Conservation (phyloP, 2,329 filamentous ascomycete genomes). For the Fusarium penzigii region DNA sequence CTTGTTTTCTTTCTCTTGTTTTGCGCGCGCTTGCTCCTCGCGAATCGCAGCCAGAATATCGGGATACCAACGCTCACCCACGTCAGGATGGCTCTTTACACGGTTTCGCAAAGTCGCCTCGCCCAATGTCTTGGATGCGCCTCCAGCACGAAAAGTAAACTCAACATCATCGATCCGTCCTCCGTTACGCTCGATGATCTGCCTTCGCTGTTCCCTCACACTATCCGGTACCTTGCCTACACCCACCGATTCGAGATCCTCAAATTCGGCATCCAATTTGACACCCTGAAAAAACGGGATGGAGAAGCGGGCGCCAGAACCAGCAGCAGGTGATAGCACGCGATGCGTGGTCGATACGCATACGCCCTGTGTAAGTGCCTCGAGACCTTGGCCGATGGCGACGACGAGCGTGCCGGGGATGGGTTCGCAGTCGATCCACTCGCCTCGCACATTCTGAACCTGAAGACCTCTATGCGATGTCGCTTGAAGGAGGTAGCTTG, state of each 20-base stretch:
- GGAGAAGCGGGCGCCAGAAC: constrained; percentile 71
- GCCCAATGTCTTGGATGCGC: constrained; percentile 67
- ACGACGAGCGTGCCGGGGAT: constrained; percentile 78
- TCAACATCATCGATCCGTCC: constrained; percentile 74
- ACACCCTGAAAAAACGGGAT: constrained; percentile 91
- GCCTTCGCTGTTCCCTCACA: constrained; percentile 62
- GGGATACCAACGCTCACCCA: constrained; percentile 79
- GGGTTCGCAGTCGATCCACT: constrained; percentile 83
- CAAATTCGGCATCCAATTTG: constrained; percentile 75
- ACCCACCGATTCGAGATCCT: constrained; percentile 67
- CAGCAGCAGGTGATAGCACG: constrained; percentile 72
- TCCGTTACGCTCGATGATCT: constrained; percentile 57
- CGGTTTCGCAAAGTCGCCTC: constrained; percentile 84
- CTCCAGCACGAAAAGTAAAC: constrained; percentile 77
- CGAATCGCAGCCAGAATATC: constrained; percentile 60
- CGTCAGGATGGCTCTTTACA: constrained; percentile 84
- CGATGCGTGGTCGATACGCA: constrained; percentile 82
- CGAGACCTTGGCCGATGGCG: constrained; percentile 83
- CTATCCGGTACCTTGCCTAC: constrained; percentile 60
- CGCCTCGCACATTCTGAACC: constrained; percentile 75
- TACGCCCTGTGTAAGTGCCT: constrained; percentile 81
- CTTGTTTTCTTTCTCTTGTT: constrained; percentile 30
- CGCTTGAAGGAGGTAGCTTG: constrained; percentile 79
- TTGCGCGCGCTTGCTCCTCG: constrained; percentile 54
- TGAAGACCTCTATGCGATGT: constrained; percentile 75